phyloP scores from a whole-genome alignment of 805 yeast species.

The Starmerella cellae region DNA sequence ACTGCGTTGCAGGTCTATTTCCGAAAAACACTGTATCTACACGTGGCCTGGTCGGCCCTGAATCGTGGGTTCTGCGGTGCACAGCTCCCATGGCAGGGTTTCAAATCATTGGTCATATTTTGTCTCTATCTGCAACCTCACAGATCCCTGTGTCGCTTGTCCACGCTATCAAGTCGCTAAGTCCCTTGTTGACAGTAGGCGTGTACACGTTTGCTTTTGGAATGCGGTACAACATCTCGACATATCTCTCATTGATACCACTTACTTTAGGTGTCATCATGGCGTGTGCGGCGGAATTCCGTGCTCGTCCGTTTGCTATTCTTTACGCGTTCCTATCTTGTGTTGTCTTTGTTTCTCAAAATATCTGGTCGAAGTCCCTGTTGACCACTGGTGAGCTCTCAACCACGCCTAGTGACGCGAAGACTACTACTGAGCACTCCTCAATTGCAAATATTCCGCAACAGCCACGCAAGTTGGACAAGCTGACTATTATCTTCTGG shows the following conservation, averaged over 20 bases:
- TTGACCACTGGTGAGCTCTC: conserved; percentile 35
- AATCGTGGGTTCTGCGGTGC: conserved; percentile 22
- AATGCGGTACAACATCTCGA: conserved; percentile 43
- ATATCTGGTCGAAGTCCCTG: conserved; percentile 73
- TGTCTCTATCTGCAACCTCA: conserved; percentile 84
- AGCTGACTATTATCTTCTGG: conserved; percentile 65
- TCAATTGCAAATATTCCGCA: background rate
- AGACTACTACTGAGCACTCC: background rate
- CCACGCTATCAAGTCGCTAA: conserved; percentile 82
- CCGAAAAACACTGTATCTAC: conserved; percentile 27
- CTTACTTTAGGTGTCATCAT: conserved; percentile 75
- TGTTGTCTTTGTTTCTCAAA: conserved; percentile 68
- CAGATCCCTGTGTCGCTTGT: conserved; percentile 88
- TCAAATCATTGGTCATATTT: conserved; percentile 83
- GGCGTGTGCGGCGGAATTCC: conserved; percentile 33
- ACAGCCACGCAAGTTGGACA: conserved; percentile 44
- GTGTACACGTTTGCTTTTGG: conserved; percentile 55
- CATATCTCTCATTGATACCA: conserved; percentile 71
- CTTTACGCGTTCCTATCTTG: conserved; percentile 54
- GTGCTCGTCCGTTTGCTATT: conserved; percentile 48
- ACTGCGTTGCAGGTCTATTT: conserved; percentile 25
- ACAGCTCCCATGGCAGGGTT: conserved; percentile 91
- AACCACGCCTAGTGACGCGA: conserved; percentile 1
- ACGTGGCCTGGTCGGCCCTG: conserved; percentile 21
- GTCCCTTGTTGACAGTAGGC: conserved; percentile 77